These are phyloP conservation scores for Remersonia thermophila DNA, from an alignment of 2,329 filamentous ascomycete genomes.

Conservation along the genomic window DNA sequence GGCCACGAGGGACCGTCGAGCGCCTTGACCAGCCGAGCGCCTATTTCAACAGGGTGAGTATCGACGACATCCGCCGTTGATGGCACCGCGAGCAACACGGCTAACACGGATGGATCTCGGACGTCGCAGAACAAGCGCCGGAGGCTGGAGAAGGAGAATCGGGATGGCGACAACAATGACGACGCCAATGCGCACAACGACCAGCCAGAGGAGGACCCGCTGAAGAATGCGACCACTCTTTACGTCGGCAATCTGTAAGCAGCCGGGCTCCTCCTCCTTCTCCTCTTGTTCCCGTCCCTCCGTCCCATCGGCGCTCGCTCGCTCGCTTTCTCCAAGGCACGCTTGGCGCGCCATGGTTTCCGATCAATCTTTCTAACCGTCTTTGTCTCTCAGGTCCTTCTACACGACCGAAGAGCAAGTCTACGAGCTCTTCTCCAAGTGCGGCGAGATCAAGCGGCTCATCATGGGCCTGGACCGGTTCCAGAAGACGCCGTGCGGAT, in stretches of 20 bases:
- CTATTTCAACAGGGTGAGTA: slow-evolving; percentile 73
- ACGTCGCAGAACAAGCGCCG: slow-evolving; percentile 56
- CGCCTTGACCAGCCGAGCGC: slow-evolving; percentile 88
- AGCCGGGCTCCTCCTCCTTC: neutral
- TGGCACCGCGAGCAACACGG: neutral
- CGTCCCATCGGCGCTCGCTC: slow-evolving; percentile 4
- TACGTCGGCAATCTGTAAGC: slow-evolving; percentile 91
- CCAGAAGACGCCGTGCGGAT: slow-evolving; percentile 95
- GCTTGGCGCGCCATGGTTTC: too few species aligned
- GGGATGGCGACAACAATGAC: slow-evolving; percentile 43
- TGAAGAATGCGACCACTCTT: slow-evolving; percentile 81
- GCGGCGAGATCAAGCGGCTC: slow-evolving; percentile 94
- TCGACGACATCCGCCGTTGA: neutral
- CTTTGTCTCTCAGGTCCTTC: slow-evolving; percentile 52
- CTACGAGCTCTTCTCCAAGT: slow-evolving; percentile 90
- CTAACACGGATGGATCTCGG: neutral
- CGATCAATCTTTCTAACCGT: slow-evolving; percentile 8
- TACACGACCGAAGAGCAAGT: slow-evolving; percentile 99
- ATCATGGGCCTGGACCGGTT: slow-evolving; percentile 97
- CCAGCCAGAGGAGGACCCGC: slow-evolving; percentile 58
- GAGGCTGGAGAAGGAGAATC: slow-evolving; percentile 41
- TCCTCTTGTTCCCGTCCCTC: slow-evolving; percentile 1
- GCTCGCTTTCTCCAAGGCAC: slow-evolving; percentile 88
- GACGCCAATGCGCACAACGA: slow-evolving; percentile 28
- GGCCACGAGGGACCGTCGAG: slow-evolving; percentile 63